Evolutionary conservation across 768 basidiomycete genomes (phyloP), one percentile per base, ranked within the genome.

Genomic region (Hortiboletus flavorubellus): DNA sequence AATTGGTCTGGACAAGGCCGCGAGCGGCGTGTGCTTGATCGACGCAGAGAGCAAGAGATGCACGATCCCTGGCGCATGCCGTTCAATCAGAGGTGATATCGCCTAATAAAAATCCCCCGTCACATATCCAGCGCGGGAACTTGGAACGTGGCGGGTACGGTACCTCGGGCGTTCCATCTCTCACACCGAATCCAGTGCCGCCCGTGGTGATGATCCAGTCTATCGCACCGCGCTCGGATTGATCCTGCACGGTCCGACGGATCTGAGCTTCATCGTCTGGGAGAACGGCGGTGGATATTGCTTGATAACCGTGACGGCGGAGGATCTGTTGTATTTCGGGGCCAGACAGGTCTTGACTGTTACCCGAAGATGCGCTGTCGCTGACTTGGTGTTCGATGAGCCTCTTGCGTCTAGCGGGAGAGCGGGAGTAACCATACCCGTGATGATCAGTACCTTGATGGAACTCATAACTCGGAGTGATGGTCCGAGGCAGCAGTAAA

Each of bases 101-200:
- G 86, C 83, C 86, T 87, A 38, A 8, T 33, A 39, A 16, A 38
- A 38, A 18, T 8, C 29, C 5, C 26, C 41, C 21, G 30, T 40
- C 2, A 31, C 12, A 8, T 11, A 30, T 39, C 23, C n/a, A 26
- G 26, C 26, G 5, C 26, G 26, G 26, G 26, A 26, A 26, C 21
- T 5, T 21, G 26, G 45, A 39, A 23, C 7, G 37, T 11, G 18
- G 37, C 1, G n/a, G 50, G 9, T 6, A 44, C 34, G 29, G 12
- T 43, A 89, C 92, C 80, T 96, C 91, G 38, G 93, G 93, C 5
- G 93, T 96, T 42, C 77, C 73, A 70, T 96, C 93, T 59, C 88
- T 75, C 31, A 80, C 75, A 1, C 91, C 89, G 64, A 93, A 93
- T 8, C 93, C 93, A 1, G 93, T 96, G 5, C 93, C 93, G 16